Evolutionary conservation across 495 filamentous ascomycete species (phyloP).

Genomic region (Penicillium psychrofluorescens): DNA sequence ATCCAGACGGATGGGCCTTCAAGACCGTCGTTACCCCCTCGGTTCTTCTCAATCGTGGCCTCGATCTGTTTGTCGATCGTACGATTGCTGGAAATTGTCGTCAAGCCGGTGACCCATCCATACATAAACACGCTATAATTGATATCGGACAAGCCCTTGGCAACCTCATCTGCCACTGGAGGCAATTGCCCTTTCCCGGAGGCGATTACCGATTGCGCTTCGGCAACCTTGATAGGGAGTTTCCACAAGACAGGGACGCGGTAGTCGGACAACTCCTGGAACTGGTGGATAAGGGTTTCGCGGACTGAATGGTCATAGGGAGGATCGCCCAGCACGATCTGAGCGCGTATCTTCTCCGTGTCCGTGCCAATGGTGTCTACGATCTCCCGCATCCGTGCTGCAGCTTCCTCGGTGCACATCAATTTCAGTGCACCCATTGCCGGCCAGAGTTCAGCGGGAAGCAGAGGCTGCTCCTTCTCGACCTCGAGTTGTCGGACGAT

Average conservation of each 20-base stretch:
- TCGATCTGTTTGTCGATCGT: constrained; percentile 59
- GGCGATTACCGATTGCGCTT: constrained; percentile 25
- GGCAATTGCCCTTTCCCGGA: constrained; percentile 24
- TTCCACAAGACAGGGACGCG: constrained; percentile 37
- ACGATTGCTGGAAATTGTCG: constrained; percentile 62
- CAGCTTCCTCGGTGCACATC: constrained; percentile 57
- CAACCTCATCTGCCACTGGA: constrained; percentile 30
- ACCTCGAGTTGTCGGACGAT: constrained; percentile 59
- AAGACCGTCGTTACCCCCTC: constrained; percentile 29
- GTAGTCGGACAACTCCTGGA: constrained; percentile 45
- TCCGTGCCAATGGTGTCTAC: constrained; percentile 59
- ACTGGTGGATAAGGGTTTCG: constrained; percentile 26
- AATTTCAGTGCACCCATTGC: constrained; percentile 46
- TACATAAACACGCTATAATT: constrained; percentile 63
- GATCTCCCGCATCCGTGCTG: constrained; percentile 57
- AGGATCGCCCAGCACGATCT: constrained; percentile 42
- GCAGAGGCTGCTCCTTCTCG: constrained; percentile 52
- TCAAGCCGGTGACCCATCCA: constrained; percentile 53
- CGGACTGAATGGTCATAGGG: constrained; percentile 16
- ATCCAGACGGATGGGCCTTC: constrained; percentile 55
- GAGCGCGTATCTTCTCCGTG: constrained; percentile 49
- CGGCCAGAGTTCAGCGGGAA: constrained; percentile 57
- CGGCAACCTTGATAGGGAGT: constrained; percentile 46
- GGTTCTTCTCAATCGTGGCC: constrained; percentile 34
- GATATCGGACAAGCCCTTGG: constrained; percentile 46